Evolutionary conservation across 108 stramenopile species (phyloP).

Genomic region (Epipyxis sp.): DNA sequence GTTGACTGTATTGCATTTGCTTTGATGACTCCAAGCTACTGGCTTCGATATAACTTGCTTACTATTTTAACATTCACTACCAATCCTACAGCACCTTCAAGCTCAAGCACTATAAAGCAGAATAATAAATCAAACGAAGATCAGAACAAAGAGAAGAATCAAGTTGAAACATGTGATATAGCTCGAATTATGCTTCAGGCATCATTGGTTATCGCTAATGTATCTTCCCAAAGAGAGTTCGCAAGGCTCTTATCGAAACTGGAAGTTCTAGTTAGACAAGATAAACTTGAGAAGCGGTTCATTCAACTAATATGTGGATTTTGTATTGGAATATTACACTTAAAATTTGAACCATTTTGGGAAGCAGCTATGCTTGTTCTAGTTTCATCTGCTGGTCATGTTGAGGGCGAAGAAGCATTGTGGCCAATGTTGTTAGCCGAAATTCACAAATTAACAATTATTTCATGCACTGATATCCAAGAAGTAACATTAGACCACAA

Average conservation of each 20-base stretch:
- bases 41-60: neutral
- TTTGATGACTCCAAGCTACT: neutral
- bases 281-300: neutral
- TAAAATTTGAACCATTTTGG: slow-evolving; percentile 28
- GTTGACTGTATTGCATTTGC: neutral
- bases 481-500: neutral
- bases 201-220: neutral
- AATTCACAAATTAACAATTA: too few species aligned
- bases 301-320: neutral
- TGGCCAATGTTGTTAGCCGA: neutral
- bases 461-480: neutral
- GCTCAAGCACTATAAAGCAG: too few species aligned
- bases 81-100: neutral
- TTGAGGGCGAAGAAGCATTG: slow-evolving; percentile 12
- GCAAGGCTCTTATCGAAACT: neutral
- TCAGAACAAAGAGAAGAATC: neutral
- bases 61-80: neutral
- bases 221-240: neutral
- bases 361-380: neutral
- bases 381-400: neutral
- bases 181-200: neutral
- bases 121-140: neutral
- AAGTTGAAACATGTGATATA: neutral
- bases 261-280: neutral
- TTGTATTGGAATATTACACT: slow-evolving; percentile 9